These are phyloP conservation scores for Penicillium sp. DNA, from an alignment of 2,329 filamentous ascomycete genomes.

Conservation along the genomic window DNA sequence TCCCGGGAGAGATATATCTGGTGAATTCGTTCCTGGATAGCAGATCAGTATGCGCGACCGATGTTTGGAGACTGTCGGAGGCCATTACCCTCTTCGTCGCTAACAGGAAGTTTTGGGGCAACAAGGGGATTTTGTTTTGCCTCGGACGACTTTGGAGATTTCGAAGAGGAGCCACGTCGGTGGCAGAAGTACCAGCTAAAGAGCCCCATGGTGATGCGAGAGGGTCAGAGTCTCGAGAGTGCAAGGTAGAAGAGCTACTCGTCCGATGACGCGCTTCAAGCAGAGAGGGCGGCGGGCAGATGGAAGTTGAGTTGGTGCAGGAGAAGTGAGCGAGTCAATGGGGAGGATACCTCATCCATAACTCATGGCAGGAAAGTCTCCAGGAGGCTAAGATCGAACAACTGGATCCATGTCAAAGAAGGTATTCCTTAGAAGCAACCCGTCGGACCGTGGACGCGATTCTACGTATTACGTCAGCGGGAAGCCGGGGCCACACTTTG, in stretches of 20 bases:
- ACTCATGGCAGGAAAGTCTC: conserved; percentile 13
- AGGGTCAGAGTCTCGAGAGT: background rate
- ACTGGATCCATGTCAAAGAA: background rate
- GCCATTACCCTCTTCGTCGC: background rate
- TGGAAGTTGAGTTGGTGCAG: conserved; percentile 1
- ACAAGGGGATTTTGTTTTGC: background rate
- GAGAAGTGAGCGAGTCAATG: background rate
- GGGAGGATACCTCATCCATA: conserved; percentile 14
- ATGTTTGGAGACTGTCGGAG: background rate
- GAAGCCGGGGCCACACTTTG: too few species aligned
- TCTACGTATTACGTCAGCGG: background rate
- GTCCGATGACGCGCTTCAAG: conserved; percentile 10
- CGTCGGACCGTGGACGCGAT: background rate
- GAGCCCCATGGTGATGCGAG: conserved; percentile 5
- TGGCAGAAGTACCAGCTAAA: conserved; percentile 9
- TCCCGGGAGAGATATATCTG: conserved; percentile 14
- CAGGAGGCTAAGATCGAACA: background rate
- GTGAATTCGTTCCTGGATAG: background rate
- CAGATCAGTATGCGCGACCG: conserved; percentile 4
- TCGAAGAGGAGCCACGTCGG: background rate
- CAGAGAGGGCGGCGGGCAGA: background rate
- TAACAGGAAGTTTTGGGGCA: background rate
- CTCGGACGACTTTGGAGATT: background rate
- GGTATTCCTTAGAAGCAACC: background rate
- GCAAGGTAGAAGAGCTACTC: background rate